phyloP scores from a whole-genome alignment of 768 basidiomycete species.

The Suillus luteus region DNA sequence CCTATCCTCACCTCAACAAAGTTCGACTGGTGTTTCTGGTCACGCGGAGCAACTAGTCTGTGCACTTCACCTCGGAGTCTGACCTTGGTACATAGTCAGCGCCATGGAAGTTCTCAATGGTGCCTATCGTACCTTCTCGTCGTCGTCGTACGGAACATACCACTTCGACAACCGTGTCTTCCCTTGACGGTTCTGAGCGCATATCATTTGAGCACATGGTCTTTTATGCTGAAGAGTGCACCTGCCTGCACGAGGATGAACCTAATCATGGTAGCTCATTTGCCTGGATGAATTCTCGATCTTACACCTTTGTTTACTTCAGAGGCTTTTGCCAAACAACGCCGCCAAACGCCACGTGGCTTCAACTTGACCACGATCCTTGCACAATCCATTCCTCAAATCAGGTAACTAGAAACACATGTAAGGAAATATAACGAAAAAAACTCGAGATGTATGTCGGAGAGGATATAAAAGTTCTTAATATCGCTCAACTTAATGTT shows the following conservation, averaged over 20 bases:
- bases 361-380: background rate
- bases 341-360: background rate
- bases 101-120: background rate
- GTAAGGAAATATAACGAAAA: background rate
- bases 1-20: constrained; percentile 81
- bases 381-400: background rate
- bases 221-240: constrained; percentile 18
- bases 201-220: constrained; percentile 11
- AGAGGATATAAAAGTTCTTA: background rate
- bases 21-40: constrained; percentile 99
- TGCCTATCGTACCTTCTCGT: constrained; percentile 78
- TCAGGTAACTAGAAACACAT: constrained; percentile 1
- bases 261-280: constrained; percentile 72
- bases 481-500: constrained; percentile 31
- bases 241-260: constrained; percentile 94
- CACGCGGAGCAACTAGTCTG: constrained; percentile 90
- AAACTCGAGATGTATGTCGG: background rate
- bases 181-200: constrained; percentile 87
- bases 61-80: constrained; percentile 96
- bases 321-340: constrained; percentile 18
- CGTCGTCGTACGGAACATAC: constrained; percentile 99
- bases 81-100: constrained; percentile 51
- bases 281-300: background rate
- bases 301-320: constrained; percentile 14
- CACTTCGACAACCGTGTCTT: constrained; percentile 97